Base-by-base conservation (phyloP, 306 rosid species). In the Citrullus mucosospermus region DNA sequence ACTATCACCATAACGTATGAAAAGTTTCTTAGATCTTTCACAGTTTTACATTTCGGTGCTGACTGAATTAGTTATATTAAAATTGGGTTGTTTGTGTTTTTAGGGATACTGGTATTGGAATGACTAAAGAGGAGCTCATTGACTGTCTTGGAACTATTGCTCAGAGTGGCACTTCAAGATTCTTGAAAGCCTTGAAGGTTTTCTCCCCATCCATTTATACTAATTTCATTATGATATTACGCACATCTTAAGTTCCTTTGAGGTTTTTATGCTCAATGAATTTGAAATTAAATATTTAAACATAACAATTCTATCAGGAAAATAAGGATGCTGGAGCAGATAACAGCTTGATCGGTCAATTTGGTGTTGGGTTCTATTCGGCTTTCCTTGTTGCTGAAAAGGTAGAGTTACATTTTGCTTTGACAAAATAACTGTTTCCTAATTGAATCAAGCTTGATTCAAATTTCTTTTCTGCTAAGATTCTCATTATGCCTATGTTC, bases 141-240 rank as follows among this genome's bases (percentile, higher is more conserved):
- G 99, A 96, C 66, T 96, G 98, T 83, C 99, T 96, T 78, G 99
- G 99, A 83, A 96, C 99, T 76, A 96, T 92, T 80, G 98, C 99
- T 68, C 98, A 96, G 87, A 96, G 99, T 90, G 99, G 99, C n/a
- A 96, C 99, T 76, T 96, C 98, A 76, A 96, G 90, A 68, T 92
- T 92, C 86, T 85, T 96, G 81, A 92, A 90, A 80, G 99, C 99
- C 4, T 85, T 96, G 15, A 96, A 96, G 99, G 99, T 96, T 78
- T 15, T 12, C 8, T 4, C 68, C 25, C n/a, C 73, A 32, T 25
- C 17, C n/a, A 54, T 16, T 78, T 30, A 7, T 22, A 59, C 4
- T n/a, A 41, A 14, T 39, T 43, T 58, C 36, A 38, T 16, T 58
- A 14, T 39, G 15, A 43, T 76, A 39, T 38, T 39, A 16, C 51